These are phyloP conservation scores for Psilocybe cyanescens DNA, from an alignment of 768 basidiomycete species.

Conservation along the genomic window DNA sequence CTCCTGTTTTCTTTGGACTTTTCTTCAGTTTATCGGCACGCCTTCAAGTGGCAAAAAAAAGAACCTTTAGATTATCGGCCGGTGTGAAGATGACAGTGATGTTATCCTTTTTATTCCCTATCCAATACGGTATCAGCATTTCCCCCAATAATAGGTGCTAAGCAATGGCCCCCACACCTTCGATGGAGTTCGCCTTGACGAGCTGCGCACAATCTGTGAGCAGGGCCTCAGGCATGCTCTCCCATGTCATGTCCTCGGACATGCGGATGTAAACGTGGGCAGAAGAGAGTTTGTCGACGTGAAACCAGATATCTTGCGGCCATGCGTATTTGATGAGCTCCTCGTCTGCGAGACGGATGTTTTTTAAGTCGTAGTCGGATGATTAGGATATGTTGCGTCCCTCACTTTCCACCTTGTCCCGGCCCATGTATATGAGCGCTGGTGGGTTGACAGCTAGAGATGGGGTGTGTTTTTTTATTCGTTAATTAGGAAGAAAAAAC, in stretches of 20 bases:
- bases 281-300: conserved; percentile 97
- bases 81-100: conserved; percentile 95
- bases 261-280: conserved; percentile 97
- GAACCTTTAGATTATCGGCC: conserved; percentile 87
- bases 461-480: conserved; percentile 8
- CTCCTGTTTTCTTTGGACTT: conserved; percentile 82
- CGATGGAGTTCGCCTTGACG: conserved; percentile 97
- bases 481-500: not conserved
- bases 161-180: conserved; percentile 54
- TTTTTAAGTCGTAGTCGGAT: conserved; percentile 21
- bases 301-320: conserved; percentile 92
- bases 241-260: conserved; percentile 83
- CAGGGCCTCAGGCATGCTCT: conserved; percentile 78
- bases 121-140: not conserved
- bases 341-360: conserved; percentile 67
- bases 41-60: conserved; percentile 10
- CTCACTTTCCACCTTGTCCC: conserved; percentile 95
- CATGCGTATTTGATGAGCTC: conserved; percentile 92
- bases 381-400: conserved; percentile 15
- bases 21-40: not conserved
- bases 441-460: conserved; percentile 61
- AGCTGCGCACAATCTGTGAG: conserved; percentile 90
- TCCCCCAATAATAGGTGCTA: not conserved
- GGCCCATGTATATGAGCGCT: conserved; percentile 88
- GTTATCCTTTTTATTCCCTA: conserved; percentile 96